Base-by-base conservation (phyloP, 148 eudicot species). In the Chenopodium quinoa region DNA sequence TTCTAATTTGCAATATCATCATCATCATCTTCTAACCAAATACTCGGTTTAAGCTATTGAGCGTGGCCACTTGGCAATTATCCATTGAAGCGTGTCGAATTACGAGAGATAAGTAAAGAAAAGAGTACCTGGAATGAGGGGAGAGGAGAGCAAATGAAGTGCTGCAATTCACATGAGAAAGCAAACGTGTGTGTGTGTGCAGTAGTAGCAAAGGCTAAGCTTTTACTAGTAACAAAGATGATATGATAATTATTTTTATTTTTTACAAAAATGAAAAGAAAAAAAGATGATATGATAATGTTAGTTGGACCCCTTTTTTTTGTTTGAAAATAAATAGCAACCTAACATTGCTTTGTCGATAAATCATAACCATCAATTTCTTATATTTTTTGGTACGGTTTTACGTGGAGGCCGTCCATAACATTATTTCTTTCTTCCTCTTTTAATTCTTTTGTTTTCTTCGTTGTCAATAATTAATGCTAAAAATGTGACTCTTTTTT, bases 371-470 rank as follows among this genome's bases (percentile, higher is more conserved):
- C 87, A 85, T 77, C 67, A 66, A 68, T 85, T 81, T 1, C 54
- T 72, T 6, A 4, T 44, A 6, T 11, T 6, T 81, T 31, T 23
- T 66, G 75, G 75, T 78, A 81, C 66, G 79, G 50, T 71, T 71
- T 81, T 85, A 77, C 72, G 84, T 85, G 87, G 81, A 80, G 62
- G 52, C 58, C 68, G 82, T 81, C 63, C n/a, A 44, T 73, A 17
- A 67, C 82, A 27, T 63, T 80, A 7, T 31, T 78, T 82, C 25
- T 22, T 62, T 62, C 25, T 23, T 37, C n/a, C 37, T 68, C 16
- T 6, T 32, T 70, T 37, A 23, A 25, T 68, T 34, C 17, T n/a
- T 73, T n/a, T 47, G n/a, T 23, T 40, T 74, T 48, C 52, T 74
- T 74, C 20, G 14, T 74, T 74, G 60, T 50, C 77, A 48, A 74